Conservation (phyloP, 805 yeast genomes). For the Pichia scutulata region DNA sequence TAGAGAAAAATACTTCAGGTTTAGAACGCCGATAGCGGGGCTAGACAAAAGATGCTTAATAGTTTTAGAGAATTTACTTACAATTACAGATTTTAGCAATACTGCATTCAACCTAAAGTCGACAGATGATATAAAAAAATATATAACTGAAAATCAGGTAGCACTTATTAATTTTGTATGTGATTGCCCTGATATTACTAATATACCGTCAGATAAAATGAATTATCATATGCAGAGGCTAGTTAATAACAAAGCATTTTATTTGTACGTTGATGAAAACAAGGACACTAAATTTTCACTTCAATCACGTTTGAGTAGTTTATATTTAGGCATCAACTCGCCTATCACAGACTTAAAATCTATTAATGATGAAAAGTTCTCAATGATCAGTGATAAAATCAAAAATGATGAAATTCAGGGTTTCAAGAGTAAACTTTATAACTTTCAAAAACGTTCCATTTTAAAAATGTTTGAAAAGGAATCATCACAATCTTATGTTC, state of each 20-base stretch:
- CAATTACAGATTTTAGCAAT: conserved; percentile 35
- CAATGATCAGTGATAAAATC: conserved; percentile 18
- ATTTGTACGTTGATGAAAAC: not conserved
- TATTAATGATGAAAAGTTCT: conserved; percentile 15
- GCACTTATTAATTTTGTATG: conserved; percentile 4
- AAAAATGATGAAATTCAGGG: conserved; percentile 35
- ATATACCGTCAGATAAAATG: not conserved
- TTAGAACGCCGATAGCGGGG: conserved; percentile 29
- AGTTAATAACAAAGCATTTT: conserved; percentile 13
- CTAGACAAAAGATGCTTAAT: conserved; percentile 27
- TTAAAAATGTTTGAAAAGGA: conserved; percentile 54
- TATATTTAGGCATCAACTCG: conserved; percentile 32
- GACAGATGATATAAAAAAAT: conserved; percentile 4
- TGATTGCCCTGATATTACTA: not conserved
- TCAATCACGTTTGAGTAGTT: conserved; percentile 15
- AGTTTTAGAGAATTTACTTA: conserved; percentile 31
- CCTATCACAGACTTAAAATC: conserved; percentile 17
- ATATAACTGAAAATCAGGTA: not conserved
- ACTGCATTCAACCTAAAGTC: conserved; percentile 30
- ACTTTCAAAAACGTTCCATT: conserved; percentile 54
- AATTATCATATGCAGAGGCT: conserved; percentile 33
- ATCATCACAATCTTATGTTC: conserved; percentile 20
- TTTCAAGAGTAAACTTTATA: conserved; percentile 42
- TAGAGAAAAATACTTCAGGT: conserved; percentile 26
- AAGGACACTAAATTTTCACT: not conserved